Evolutionary conservation across 1,139 yeast species (phyloP).

Genomic region (Candida labiduridarum): DNA sequence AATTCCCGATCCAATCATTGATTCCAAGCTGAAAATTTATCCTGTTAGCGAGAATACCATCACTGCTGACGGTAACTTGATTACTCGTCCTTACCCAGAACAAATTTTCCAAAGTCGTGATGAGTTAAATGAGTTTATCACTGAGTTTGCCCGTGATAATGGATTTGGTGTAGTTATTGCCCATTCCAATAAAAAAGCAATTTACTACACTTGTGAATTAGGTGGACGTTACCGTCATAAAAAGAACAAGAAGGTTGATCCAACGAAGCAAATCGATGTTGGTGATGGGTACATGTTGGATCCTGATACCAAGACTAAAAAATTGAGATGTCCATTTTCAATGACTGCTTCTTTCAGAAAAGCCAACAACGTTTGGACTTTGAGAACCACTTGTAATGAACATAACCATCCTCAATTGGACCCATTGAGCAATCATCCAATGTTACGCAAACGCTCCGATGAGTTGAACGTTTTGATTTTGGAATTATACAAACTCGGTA

Average conservation of each 20-base stretch:
- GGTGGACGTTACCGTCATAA: constrained; percentile 62
- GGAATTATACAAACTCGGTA: constrained; percentile 56
- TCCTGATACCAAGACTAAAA: constrained; percentile 51
- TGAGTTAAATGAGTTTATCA: constrained; percentile 56
- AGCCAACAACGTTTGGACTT: constrained; percentile 52
- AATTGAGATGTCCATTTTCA: constrained; percentile 58
- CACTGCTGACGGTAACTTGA: constrained; percentile 52
- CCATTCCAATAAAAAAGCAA: constrained; percentile 60
- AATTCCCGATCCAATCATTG: constrained; percentile 52
- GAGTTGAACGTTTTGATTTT: constrained; percentile 55
- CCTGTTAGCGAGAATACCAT: constrained; percentile 51
- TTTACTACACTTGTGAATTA: constrained; percentile 62
- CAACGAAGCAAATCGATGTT: constrained; percentile 28
- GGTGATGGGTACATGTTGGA: constrained; percentile 44
- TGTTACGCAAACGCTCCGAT: constrained; percentile 56
- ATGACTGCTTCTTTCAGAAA: constrained; percentile 60
- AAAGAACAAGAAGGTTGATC: constrained; percentile 38
- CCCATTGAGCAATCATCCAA: constrained; percentile 58
- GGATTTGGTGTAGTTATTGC: constrained; percentile 65
- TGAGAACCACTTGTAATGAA: constrained; percentile 56
- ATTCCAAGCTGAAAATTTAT: constrained; percentile 47
- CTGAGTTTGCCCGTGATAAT: constrained; percentile 58
- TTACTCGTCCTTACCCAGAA: constrained; percentile 58
- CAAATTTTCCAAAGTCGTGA: constrained; percentile 53
- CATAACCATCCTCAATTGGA: constrained; percentile 63